These are phyloP conservation scores for Xylaria sp. DNA, from an alignment of 2,329 filamentous ascomycete species.

Conservation along the genomic window DNA sequence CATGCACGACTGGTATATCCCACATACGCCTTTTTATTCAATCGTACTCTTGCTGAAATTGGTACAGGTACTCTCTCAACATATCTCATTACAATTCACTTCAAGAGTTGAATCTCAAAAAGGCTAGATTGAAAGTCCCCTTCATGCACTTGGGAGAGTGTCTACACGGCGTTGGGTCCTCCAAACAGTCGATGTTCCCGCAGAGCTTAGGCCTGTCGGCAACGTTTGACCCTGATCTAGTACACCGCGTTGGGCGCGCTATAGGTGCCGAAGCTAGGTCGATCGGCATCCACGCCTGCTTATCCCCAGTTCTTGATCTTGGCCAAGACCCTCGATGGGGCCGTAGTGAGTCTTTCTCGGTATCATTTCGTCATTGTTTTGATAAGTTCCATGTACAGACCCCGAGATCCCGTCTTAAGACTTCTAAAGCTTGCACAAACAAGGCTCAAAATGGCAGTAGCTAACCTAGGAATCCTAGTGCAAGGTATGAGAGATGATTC, in stretches of 20 bases:
- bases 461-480: too few relatives aligned
- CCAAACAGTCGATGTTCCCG: conserved; percentile 53
- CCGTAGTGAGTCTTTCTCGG: too few relatives aligned
- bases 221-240: conserved; percentile 49
- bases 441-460: too few relatives aligned
- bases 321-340: conserved; percentile 52
- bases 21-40: background rate
- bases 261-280: conserved; percentile 51
- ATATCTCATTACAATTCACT: conserved; percentile 49
- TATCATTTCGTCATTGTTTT: too few relatives aligned
- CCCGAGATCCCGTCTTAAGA: too few relatives aligned
- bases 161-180: conserved; percentile 51
- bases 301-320: conserved; percentile 51
- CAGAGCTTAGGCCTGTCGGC: conserved; percentile 49
- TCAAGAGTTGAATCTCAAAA: conserved; percentile 46
- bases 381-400: too few relatives aligned
- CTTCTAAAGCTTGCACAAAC: too few relatives aligned
- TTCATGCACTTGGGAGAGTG: conserved; percentile 52
- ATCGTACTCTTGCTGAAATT: background rate
- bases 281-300: conserved; percentile 52
- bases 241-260: conserved; percentile 48
- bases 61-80: conserved; percentile 47
- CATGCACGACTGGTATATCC: conserved; percentile 48
- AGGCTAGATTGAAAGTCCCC: conserved; percentile 47
- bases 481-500: conserved; percentile 40